phyloP scores from a whole-genome alignment of 352 stramenopile species.

The Albugo candida region DNA sequence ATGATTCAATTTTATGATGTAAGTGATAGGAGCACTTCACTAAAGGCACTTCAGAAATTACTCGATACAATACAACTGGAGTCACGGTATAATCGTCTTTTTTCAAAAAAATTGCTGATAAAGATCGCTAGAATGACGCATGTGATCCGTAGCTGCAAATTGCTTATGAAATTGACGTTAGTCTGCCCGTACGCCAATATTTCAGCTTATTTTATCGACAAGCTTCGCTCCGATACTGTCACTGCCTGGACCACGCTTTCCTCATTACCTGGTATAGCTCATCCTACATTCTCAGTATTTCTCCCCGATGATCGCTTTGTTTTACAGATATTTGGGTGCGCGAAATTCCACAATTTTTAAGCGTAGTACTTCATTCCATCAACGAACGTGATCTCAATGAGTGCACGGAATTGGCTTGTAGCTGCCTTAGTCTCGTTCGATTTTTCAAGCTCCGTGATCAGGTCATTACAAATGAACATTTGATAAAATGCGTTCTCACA shows the following conservation, averaged over 20 bases:
- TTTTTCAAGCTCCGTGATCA: slow-evolving; percentile 10
- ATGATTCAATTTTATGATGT: not conserved
- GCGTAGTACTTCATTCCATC: slow-evolving; percentile 17
- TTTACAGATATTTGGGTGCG: slow-evolving; percentile 6
- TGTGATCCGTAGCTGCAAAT: not conserved
- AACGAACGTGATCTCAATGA: slow-evolving; percentile 36
- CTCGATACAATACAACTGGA: not conserved
- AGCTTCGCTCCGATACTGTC: slow-evolving; percentile 25
- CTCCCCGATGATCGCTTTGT: slow-evolving; percentile 11
- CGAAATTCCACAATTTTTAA: slow-evolving; percentile 14
- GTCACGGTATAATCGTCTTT: not conserved
- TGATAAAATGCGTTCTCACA: too few relatives aligned
- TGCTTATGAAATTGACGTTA: not conserved
- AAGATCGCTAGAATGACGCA: not conserved
- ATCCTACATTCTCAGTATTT: slow-evolving; percentile 5
- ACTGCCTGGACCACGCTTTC: slow-evolving; percentile 12
- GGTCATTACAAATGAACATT: too few relatives aligned
- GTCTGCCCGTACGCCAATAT: slow-evolving; percentile 56
- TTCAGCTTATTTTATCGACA: slow-evolving; percentile 36
- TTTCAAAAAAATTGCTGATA: not conserved
- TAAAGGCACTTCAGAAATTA: not conserved
- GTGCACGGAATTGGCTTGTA: slow-evolving; percentile 39
- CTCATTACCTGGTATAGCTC: not conserved
- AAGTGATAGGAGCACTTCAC: not conserved
- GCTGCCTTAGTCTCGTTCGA: slow-evolving; percentile 35